Evolutionary conservation across 148 eudicot genomes (phyloP).

Genomic region (Persicaria tinctoria): DNA sequence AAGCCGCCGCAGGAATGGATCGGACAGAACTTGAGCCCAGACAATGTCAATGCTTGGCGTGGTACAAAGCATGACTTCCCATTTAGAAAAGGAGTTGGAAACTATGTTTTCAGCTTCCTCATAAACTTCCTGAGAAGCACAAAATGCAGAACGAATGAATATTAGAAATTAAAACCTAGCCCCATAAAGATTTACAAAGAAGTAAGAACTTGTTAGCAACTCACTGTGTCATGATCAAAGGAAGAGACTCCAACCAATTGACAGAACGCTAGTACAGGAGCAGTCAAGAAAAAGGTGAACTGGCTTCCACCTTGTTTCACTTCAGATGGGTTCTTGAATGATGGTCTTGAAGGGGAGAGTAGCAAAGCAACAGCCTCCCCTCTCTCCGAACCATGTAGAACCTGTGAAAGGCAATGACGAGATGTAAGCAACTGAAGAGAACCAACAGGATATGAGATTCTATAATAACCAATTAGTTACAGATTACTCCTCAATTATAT

Average conservation of each 20-base stretch:
- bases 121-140: slow-evolving; percentile 46
- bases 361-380: slow-evolving; percentile 79
- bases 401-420: slow-evolving; percentile 36
- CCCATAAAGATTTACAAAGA: background rate
- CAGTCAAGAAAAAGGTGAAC: slow-evolving; percentile 81
- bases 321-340: slow-evolving; percentile 51
- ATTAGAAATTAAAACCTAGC: background rate
- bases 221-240: slow-evolving; percentile 47
- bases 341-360: slow-evolving; percentile 69
- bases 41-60: slow-evolving; percentile 63
- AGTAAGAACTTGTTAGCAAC: slow-evolving; percentile 14
- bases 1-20: slow-evolving; percentile 85
- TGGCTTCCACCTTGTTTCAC: slow-evolving; percentile 62
- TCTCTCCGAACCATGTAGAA: slow-evolving; percentile 86
- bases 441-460: background rate
- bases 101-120: slow-evolving; percentile 65
- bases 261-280: slow-evolving; percentile 90
- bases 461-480: background rate
- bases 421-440: background rate
- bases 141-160: background rate
- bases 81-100: slow-evolving; percentile 60
- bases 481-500: background rate
- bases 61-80: slow-evolving; percentile 88
- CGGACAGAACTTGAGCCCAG: slow-evolving; percentile 91
- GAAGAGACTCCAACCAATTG: slow-evolving; percentile 62